Evolutionary conservation across 2,329 filamentous ascomycete genomes (phyloP), one percentile per base, ranked within the genome.

Genomic region (Cladorrhinum sp.): DNA sequence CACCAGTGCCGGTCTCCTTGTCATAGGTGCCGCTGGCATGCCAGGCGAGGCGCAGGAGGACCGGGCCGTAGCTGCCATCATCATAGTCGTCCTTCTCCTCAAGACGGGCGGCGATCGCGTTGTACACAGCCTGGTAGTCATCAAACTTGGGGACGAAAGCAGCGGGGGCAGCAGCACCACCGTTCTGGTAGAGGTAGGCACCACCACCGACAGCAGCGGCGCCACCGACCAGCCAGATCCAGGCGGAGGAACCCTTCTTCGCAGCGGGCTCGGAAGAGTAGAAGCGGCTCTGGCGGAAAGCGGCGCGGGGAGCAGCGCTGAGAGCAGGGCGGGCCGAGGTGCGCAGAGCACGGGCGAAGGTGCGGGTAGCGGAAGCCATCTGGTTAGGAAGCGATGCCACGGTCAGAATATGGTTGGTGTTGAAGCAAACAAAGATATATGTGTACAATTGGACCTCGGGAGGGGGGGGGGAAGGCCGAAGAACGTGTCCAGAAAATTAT

Each of bases 71-170:
- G 80, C 90, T 95, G 69, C 95, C 94, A 75, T 99, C 94, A 72
- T 98, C 94, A 75, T 98, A 98, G 68, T 97, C 89, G 69, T 95
- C 91, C 73, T 96, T 87, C 79, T 97, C 91, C 76, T 95, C 88
- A 59, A 98, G 81, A 63, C 82, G 82, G 72, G 81, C 78, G 59
- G 94, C 93, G 69, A 98, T 87, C 72, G 88, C 88, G 75, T 97
- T 85, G 81, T 98, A 98, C 58, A 98, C 91, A 77, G 91, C 89
- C 82, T 97, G 92, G 82, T 96, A 98, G 78, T 99, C 92, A 70
- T 89, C 87, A 77, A 89, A 86, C 72, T 85, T 89, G 63, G 92
- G 91, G 56, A 80, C 84, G 79, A 94, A 89, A 68, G 85, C 73
- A 72, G 84, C 84, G 73, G 80, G 68, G 36, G 80, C 78, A 68